Conservation (phyloP, 1,139 yeast genomes). For the Nadsonia starkeyi-henricii region DNA sequence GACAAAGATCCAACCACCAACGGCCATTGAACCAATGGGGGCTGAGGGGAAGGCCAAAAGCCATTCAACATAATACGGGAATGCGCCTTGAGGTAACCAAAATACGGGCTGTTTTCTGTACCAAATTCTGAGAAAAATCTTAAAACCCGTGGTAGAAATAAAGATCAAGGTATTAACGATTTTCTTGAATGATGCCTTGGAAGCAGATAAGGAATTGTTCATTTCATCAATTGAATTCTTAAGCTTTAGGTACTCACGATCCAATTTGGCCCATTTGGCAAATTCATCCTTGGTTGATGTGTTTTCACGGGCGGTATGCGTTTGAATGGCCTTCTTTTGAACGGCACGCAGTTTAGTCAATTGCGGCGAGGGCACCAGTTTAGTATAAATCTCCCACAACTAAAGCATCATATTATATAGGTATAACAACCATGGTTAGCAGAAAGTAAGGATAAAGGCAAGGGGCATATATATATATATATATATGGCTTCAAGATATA, state of each 20-base stretch:
- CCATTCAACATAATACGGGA: conserved; percentile 48
- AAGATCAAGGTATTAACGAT: conserved; percentile 17
- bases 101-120: conserved; percentile 47
- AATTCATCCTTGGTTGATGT: conserved; percentile 87
- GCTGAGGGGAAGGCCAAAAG: conserved; percentile 47
- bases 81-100: conserved; percentile 42
- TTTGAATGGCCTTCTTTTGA: conserved; percentile 32
- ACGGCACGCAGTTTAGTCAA: conserved; percentile 13
- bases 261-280: conserved; percentile 91
- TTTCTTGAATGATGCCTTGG: conserved; percentile 28
- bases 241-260: conserved; percentile 52
- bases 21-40: conserved; percentile 29
- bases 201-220: conserved; percentile 25
- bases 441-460: too few relatives aligned
- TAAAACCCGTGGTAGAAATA: conserved; percentile 22
- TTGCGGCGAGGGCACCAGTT: neutral
- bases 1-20: conserved; percentile 26
- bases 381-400: neutral
- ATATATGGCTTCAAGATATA: too few relatives aligned
- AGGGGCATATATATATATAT: too few relatives aligned
- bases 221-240: conserved; percentile 34
- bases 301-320: conserved; percentile 40
- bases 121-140: conserved; percentile 38
- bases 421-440: too few relatives aligned
- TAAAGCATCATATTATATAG: too few relatives aligned